Conservation (phyloP, 139 green algal species). For the Astrephomene gubernaculifera region DNA sequence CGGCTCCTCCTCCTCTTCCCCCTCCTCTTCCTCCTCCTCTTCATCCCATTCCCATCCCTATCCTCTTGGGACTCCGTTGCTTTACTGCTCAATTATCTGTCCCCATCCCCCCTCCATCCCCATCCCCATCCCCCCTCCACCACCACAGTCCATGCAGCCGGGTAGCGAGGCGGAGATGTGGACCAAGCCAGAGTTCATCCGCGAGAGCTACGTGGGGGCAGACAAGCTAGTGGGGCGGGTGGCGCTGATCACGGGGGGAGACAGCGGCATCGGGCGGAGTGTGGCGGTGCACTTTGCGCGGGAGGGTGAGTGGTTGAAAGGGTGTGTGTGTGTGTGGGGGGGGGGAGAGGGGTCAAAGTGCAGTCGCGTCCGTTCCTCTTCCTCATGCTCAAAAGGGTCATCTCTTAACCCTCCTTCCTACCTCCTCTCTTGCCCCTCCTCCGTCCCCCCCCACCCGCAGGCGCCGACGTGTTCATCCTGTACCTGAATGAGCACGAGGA, state of each 20-base stretch:
- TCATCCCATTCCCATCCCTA: too few species aligned
- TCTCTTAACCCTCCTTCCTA: background rate
- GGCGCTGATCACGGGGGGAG: constrained; percentile 62
- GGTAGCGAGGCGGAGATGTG: constrained; percentile 55
- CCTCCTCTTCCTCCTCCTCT: too few species aligned
- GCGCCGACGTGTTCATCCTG: constrained; percentile 57
- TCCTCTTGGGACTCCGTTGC: too few species aligned
- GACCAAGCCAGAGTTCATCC: constrained; percentile 60
- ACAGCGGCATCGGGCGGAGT: constrained; percentile 65
- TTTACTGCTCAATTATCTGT: background rate
- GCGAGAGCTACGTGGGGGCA: constrained; percentile 51
- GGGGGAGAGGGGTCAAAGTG: too few species aligned
- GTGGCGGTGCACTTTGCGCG: constrained; percentile 67
- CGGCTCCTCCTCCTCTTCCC: too few species aligned
- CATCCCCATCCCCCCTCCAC: background rate
- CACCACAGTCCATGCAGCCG: constrained; percentile 42
- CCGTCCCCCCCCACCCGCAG: background rate
- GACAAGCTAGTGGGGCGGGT: constrained; percentile 62
- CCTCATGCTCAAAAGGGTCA: too few species aligned
- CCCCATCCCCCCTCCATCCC: background rate
- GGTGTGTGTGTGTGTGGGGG: background rate
- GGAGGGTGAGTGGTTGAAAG: constrained; percentile 40
- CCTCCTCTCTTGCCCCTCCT: background rate
- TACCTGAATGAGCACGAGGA: constrained; percentile 63
- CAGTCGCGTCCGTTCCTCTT: too few species aligned